A percentile compares a stretch with the other conserved stretches of the same genome.
phyloP scores from a whole-genome alignment of 306 rosid species.

The Delonix regia region DNA sequence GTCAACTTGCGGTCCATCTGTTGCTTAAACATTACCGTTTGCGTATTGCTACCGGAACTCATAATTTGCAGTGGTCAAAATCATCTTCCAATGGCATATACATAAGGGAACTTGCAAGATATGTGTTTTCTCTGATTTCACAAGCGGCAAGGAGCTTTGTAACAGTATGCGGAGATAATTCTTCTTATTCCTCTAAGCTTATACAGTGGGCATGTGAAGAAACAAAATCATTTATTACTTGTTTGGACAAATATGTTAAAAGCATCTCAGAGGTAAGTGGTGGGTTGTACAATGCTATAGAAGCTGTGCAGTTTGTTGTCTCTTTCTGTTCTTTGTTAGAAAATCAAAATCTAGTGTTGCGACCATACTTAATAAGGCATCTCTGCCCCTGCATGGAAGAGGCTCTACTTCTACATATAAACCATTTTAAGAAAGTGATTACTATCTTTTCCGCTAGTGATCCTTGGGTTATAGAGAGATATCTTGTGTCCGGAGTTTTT shows the following conservation, averaged over 20 bases:
- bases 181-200: conserved; percentile 55
- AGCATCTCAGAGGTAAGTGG: conserved; percentile 49
- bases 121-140: conserved; percentile 72
- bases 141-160: conserved; percentile 66
- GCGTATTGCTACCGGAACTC: conserved; percentile 47
- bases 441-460: conserved; percentile 60
- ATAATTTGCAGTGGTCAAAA: conserved; percentile 42
- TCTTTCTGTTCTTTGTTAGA: conserved; percentile 67
- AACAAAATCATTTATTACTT: conserved; percentile 50
- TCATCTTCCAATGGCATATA: conserved; percentile 45
- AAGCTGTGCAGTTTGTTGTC: conserved; percentile 49
- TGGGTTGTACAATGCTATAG: conserved; percentile 51
- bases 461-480: conserved; percentile 68
- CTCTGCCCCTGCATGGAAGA: conserved; percentile 63
- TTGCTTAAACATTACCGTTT: conserved; percentile 59
- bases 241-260: conserved; percentile 51
- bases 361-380: conserved; percentile 51
- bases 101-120: conserved; percentile 57
- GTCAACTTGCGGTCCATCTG: conserved; percentile 53
- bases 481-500: conserved; percentile 62
- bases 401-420: conserved; percentile 51
- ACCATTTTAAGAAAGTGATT: conserved; percentile 66
- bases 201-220: conserved; percentile 56
- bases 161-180: conserved; percentile 61
- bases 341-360: conserved; percentile 52